A percentile compares a stretch with the other conserved stretches of the same genome.
Evolutionary conservation across 768 basidiomycete species (phyloP).

Genomic region (Boletus reticuloceps): DNA sequence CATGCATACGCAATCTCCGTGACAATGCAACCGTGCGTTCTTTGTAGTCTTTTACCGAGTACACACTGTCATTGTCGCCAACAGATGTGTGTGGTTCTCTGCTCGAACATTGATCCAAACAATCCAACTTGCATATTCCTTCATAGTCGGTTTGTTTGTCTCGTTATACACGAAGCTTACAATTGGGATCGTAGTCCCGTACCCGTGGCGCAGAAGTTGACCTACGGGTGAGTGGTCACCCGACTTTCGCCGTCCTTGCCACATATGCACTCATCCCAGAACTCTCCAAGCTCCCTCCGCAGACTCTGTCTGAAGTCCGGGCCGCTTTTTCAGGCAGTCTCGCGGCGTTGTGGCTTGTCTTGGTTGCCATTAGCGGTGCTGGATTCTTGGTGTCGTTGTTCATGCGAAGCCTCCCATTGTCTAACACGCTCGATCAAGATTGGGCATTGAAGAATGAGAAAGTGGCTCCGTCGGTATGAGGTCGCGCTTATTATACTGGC

Average conservation of each 20-base stretch:
- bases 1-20: constrained; percentile 26
- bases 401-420: not conserved
- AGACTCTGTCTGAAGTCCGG: not conserved
- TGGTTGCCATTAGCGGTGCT: not conserved
- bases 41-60: not conserved
- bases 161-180: constrained; percentile 55
- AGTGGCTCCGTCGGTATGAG: not conserved
- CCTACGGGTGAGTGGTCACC: constrained; percentile 61
- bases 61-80: not conserved
- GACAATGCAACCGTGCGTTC: constrained; percentile 19
- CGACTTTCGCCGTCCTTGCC: not conserved
- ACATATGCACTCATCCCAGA: not conserved
- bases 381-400: not conserved
- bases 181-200: constrained; percentile 68
- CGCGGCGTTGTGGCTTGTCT: not conserved
- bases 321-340: not conserved
- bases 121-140: not conserved
- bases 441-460: not conserved
- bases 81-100: constrained; percentile 11
- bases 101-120: not conserved
- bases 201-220: constrained; percentile 59
- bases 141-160: constrained; percentile 11
- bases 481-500: no score
- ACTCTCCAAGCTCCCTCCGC: not conserved
- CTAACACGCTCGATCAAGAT: not conserved